Evolutionary conservation across 176 grass and related monocot genomes (phyloP), one percentile per base, ranked within the genome.

Genomic region (Otatea glauca): DNA sequence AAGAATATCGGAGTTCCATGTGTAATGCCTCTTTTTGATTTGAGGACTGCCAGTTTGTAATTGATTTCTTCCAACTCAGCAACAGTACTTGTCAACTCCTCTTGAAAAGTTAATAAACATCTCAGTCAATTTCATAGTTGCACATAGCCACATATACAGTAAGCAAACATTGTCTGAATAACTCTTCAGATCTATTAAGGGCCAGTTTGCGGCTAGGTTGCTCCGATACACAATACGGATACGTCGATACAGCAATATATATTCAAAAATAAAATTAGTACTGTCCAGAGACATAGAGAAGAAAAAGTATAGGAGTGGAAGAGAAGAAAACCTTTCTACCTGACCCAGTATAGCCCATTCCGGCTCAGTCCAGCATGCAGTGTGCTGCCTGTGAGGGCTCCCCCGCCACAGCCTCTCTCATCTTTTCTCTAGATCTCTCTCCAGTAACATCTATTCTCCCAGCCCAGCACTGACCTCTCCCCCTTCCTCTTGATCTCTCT

Each of bases 41-140:
- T 97, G 53, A 94, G 82, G 79, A 56, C 69, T 78, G 88, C 79
- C 71, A 97, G 38, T 83, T 72, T 97, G 12, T 53, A 50, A 56
- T 86, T 94, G 29, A 67, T 97, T 89, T 90, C 92, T 91, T 93
- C 91, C 84, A 94, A 89, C 75, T 97, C 91, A 49, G 87, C 53
- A 86, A 88, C 74, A 71, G 80, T 80, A 88, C 79, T 88, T 51
- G 69, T 68, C 83, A 92, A 86, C 67, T 97, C 95, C 95, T 93
- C 95, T 97, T 82, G 41, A 91, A 82, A 89, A 62, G 44, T 76
- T 83, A 64, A 90, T 55, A 87, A 75, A 90, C 34, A 35, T 58
- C n/a, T 42, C 32, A 38, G 50, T 76, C 45, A 89, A 55, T 50
- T 89, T 70, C 48, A 55, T 35, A 41, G 3, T 55, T 53, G 45